These are phyloP conservation scores for Alternaria atra DNA, from an alignment of 2,329 filamentous ascomycete species.

Conservation along the genomic window DNA sequence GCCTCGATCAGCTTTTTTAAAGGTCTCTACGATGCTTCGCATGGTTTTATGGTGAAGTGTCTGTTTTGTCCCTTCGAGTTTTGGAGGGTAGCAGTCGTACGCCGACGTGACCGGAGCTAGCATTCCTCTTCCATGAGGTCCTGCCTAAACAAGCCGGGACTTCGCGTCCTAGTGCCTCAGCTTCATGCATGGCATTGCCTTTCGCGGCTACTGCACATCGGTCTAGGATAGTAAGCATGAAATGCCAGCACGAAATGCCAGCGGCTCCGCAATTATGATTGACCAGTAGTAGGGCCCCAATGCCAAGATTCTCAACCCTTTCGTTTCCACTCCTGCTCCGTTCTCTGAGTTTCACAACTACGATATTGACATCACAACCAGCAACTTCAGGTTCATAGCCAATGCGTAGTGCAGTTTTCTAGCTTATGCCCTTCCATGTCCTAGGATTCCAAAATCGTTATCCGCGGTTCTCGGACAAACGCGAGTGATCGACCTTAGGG, in stretches of 20 bases:
- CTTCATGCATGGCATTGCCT: neutral
- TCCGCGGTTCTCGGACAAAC: neutral
- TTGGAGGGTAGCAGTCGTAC: neutral
- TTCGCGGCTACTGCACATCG: neutral
- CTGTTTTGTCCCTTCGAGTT: neutral
- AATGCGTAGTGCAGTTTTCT: neutral
- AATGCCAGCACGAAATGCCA: neutral
- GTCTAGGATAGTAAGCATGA: neutral
- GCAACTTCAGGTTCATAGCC: neutral
- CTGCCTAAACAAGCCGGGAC: neutral
- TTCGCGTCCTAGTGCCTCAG: neutral
- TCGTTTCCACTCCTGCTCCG: neutral
- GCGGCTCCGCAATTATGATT: neutral
- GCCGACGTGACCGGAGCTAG: neutral
- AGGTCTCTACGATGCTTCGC: neutral
- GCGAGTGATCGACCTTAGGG: constrained; percentile 1
- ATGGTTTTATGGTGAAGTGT: neutral
- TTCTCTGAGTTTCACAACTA: neutral
- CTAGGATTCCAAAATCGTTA: neutral
- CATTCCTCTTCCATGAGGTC: neutral
- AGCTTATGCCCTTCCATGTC: neutral
- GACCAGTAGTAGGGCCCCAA: neutral
- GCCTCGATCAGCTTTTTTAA: constrained; percentile 29
- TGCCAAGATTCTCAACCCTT: neutral
- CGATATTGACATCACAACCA: neutral